phyloP scores from a whole-genome alignment of 2,329 filamentous ascomycete species.

The Truncatella angustata region DNA sequence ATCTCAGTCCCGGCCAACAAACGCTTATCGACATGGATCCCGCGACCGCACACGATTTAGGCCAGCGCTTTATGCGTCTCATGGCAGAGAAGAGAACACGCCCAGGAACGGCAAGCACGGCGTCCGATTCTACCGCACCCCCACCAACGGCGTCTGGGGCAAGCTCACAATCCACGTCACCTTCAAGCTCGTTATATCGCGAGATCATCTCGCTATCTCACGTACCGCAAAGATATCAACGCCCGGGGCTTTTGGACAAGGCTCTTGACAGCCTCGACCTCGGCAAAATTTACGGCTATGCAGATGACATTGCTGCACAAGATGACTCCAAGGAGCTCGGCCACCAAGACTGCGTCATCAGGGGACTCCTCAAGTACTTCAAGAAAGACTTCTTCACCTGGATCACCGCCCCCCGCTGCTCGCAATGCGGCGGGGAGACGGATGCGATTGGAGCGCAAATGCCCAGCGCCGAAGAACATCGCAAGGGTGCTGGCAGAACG shows the following conservation, averaged over 20 bases:
- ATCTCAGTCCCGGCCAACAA: too few relatives aligned
- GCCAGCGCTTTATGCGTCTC: neutral
- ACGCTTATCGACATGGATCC: neutral
- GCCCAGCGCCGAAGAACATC: slow-evolving; percentile 84
- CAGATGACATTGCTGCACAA: slow-evolving; percentile 64
- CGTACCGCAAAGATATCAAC: slow-evolving; percentile 92
- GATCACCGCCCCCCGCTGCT: slow-evolving; percentile 92
- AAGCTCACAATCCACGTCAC: neutral
- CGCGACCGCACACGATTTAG: neutral
- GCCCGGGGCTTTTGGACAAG: slow-evolving; percentile 89
- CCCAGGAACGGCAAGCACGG: neutral
- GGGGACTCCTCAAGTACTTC: slow-evolving; percentile 12
- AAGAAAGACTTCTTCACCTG: slow-evolving; percentile 73
- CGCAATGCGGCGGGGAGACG: slow-evolving; percentile 78
- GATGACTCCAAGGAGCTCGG: slow-evolving; percentile 11
- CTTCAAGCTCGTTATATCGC: neutral
- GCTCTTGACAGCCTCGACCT: slow-evolving; percentile 85
- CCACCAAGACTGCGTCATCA: slow-evolving; percentile 14
- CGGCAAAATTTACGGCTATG: slow-evolving; percentile 88
- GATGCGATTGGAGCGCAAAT: slow-evolving; percentile 79
- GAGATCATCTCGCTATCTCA: slow-evolving; percentile 75
- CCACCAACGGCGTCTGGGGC: neutral
- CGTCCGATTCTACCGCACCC: neutral
- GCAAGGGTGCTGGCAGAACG: slow-evolving; percentile 81
- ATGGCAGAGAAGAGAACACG: neutral